A percentile compares a stretch with the other conserved stretches of the same genome.
These are phyloP conservation scores for Taphrina betulina DNA, from an alignment of 1,139 yeast genomes.

Conservation along the genomic window DNA sequence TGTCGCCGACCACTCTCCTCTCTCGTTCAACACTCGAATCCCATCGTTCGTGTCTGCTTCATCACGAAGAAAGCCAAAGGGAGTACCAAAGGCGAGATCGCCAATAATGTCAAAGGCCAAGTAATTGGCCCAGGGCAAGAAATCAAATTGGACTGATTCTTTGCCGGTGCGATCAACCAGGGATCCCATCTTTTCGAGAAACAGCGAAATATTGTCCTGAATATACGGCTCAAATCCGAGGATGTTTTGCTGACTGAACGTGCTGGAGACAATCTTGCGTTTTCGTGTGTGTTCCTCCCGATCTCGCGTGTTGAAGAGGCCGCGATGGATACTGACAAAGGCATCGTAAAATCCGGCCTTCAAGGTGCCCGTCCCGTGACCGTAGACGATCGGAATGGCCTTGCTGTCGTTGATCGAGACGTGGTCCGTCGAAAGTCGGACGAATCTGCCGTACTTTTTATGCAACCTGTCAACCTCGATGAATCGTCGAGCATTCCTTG, in stretches of 20 bases:
- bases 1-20: conserved; percentile 30
- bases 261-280: conserved; percentile 25
- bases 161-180: conserved; percentile 6
- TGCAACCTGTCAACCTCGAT: conserved; percentile 14
- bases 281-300: conserved; percentile 32
- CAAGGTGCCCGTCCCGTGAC: conserved; percentile 27
- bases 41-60: conserved; percentile 24
- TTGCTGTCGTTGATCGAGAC: conserved; percentile 29
- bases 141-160: conserved; percentile 3
- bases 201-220: conserved; percentile 10
- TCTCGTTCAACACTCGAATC: conserved; percentile 18
- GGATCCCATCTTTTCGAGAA: conserved; percentile 20
- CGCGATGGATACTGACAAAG: conserved; percentile 27
- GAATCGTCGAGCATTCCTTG: conserved; percentile 10
- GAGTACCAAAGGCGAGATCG: conserved; percentile 30
- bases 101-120: conserved; percentile 32
- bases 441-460: conserved; percentile 21
- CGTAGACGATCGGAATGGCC: conserved; percentile 28
- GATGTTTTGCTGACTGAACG: conserved; percentile 22
- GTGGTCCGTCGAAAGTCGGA: conserved; percentile 25
- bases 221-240: conserved; percentile 28
- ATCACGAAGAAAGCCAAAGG: conserved; percentile 20
- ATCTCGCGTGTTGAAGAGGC: conserved; percentile 27
- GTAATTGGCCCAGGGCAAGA: conserved; percentile 31
- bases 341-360: conserved; percentile 29